Percentiles rank a stretch among this genome's conserved stretches.
Evolutionary conservation across 225 moss, liverwort and hornwort species (phyloP).

Genomic region (Antitrichia curtipendula): DNA sequence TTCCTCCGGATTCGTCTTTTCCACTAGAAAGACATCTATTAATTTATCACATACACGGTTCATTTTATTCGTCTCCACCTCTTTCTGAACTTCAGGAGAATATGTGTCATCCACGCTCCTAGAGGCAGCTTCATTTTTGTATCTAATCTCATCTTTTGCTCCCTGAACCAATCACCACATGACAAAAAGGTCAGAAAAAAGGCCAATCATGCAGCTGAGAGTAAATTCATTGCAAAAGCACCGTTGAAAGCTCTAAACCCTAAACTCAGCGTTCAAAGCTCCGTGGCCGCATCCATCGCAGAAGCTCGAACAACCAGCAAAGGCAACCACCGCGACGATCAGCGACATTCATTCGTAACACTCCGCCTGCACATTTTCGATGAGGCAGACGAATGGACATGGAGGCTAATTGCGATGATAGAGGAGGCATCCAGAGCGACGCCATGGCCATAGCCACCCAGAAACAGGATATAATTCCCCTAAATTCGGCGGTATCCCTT

Average conservation of each 20-base stretch:
- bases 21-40: conserved; percentile 71
- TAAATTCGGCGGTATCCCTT: too few species aligned
- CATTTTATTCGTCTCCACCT: background rate
- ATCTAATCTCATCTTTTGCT: background rate
- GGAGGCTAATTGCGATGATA: background rate
- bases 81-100: conserved; percentile 1
- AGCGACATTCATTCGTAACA: background rate
- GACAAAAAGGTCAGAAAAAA: background rate
- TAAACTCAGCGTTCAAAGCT: background rate
- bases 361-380: background rate
- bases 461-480: too few species aligned
- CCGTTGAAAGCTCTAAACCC: background rate
- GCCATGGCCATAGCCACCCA: background rate
- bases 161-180: conserved; percentile 10
- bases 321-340: background rate
- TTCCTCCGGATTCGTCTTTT: conserved; percentile 59
- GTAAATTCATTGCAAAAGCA: background rate
- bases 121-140: background rate
- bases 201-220: background rate
- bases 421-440: background rate
- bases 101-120: background rate
- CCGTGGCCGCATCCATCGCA: background rate
- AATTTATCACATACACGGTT: conserved; percentile 35
- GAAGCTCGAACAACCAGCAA: background rate
- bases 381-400: background rate